A percentile compares a stretch with the other conserved stretches of the same genome.
Evolutionary conservation across 306 rosid genomes (phyloP).

Genomic region (Lagenaria siceraria): DNA sequence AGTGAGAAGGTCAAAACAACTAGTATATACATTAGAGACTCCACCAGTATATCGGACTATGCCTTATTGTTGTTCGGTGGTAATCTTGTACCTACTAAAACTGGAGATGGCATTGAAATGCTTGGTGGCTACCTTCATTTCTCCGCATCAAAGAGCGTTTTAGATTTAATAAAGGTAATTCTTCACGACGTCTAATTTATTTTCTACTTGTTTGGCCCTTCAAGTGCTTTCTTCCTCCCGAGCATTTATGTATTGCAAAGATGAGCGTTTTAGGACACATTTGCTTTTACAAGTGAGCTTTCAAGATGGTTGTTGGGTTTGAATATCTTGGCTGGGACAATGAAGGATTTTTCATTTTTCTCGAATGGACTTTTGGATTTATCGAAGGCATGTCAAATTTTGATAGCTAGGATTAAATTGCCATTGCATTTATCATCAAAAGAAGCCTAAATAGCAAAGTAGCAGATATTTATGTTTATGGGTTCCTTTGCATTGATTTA

Average conservation of each 20-base stretch:
- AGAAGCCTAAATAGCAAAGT: neutral
- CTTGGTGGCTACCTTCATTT: constrained; percentile 96
- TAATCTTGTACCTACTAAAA: constrained; percentile 51
- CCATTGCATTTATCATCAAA: neutral
- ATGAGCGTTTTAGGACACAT: neutral
- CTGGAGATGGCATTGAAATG: constrained; percentile 90
- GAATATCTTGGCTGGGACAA: neutral
- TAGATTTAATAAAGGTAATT: constrained; percentile 74
- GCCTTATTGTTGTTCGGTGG: constrained; percentile 87
- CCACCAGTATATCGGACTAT: constrained; percentile 86
- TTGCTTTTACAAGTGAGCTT: neutral
- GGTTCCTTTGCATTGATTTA: neutral
- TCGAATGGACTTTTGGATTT: neutral
- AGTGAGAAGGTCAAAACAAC: constrained; percentile 91
- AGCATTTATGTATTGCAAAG: neutral
- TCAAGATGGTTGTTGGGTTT: neutral
- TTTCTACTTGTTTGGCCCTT: neutral
- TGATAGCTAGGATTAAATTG: neutral
- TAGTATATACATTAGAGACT: constrained; percentile 68
- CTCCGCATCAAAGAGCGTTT: constrained; percentile 73
- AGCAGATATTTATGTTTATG: neutral
- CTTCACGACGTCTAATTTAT: neutral
- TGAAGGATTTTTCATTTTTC: neutral
- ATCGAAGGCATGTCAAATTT: neutral
- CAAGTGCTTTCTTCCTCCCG: neutral